Evolutionary conservation across 2,329 filamentous ascomycete genomes (phyloP), one percentile per base, ranked within the genome.

Genomic region (Tympanopsis confertula): DNA sequence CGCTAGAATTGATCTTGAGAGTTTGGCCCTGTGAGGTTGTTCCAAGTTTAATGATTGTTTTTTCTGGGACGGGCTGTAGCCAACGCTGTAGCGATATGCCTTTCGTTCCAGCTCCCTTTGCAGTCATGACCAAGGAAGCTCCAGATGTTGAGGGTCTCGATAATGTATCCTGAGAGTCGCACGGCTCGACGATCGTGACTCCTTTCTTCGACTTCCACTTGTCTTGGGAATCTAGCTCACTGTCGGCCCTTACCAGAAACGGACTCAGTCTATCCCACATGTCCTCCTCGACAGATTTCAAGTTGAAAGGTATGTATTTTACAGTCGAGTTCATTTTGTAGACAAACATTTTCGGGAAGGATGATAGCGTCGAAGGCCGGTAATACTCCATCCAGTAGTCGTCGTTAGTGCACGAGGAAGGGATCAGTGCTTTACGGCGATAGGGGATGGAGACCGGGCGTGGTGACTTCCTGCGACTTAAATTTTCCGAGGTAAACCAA

Each of bases 371-470:
- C 5, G 85, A 71, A 0, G 91, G 91, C 13, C 88, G 78, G 54
- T 98, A 98, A 57, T 95, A 96, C 55, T 98, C 91, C 5, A 91
- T 68, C 91, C 91, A 98, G 58, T 94, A 98, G 56, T 96, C 87
- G 52, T 96, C 89, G 42, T 85, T 86, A 42, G 7, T 26, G n/a
- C n/a, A n/a, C n/a, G n/a, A n/a, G n/a, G n/a, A n/a, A 72, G 76
- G 3, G 68, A 62, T 3, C 82, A 59, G 5, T 64, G 63, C 43
- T 65, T 69, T 19, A 54, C 53, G 12, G 47, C 46, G 5, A n/a
- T 10, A 26, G n/a, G 22, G 22, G 22, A 26, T 26, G 22, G n/a
- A n/a, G 7, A 26, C 22, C 69, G 66, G 4, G 78, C 7, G 22
- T n/a, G 22, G 77, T 32, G 83, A 59, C 12, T 60, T 62, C 32